phyloP scores from a whole-genome alignment of 331 rosid species.

The Quercus tomentella region DNA sequence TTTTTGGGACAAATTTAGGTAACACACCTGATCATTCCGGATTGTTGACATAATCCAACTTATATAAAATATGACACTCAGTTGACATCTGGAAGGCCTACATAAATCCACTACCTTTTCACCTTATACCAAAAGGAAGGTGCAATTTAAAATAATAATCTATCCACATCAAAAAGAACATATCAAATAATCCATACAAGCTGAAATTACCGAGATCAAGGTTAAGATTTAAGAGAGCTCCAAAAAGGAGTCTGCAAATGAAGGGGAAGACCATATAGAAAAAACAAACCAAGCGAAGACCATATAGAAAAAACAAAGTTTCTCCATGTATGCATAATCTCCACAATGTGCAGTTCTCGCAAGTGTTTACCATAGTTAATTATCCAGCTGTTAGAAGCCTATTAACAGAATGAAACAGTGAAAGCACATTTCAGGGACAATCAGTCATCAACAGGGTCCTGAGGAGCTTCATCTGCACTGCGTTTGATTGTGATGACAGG shows the following conservation, averaged over 20 bases:
- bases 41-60: too few relatives aligned
- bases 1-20: too few relatives aligned
- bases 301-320: background rate
- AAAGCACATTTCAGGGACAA: background rate
- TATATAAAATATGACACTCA: too few relatives aligned
- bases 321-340: background rate
- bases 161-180: background rate
- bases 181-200: background rate
- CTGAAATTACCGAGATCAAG: background rate
- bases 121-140: too few relatives aligned
- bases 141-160: too few relatives aligned
- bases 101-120: too few relatives aligned
- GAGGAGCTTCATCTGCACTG: constrained; percentile 72
- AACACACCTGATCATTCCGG: too few relatives aligned
- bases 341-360: background rate
- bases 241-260: background rate
- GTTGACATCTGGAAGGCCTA: too few relatives aligned
- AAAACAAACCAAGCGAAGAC: background rate
- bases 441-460: constrained; percentile 96
- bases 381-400: background rate
- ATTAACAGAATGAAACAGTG: background rate
- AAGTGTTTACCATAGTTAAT: background rate
- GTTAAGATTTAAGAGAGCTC: background rate
- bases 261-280: background rate
- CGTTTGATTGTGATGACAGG: constrained; percentile 94